Conservation (phyloP, 2,329 filamentous ascomycete species). For the Calonectria pteridis region DNA sequence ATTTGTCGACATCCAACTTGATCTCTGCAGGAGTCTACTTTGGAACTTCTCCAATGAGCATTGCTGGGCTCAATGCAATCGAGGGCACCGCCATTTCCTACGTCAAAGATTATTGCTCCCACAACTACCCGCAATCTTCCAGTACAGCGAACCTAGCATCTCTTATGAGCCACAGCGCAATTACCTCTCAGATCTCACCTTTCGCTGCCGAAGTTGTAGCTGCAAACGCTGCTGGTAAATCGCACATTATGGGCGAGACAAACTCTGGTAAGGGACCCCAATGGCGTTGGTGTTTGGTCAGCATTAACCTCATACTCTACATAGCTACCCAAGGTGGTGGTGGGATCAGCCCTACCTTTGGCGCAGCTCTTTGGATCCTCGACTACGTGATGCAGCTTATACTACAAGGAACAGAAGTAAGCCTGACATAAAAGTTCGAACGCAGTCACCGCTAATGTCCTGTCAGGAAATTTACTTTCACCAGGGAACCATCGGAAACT, state of each 20-base stretch:
- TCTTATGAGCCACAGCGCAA: conserved; percentile 57
- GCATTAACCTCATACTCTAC: neutral
- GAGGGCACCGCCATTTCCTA: conserved; percentile 53
- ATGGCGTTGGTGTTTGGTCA: too few relatives aligned
- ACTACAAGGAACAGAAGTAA: conserved; percentile 41
- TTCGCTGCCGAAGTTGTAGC: conserved; percentile 54
- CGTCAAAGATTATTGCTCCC: conserved; percentile 57
- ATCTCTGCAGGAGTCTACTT: conserved; percentile 53
- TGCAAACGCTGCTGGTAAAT: conserved; percentile 51
- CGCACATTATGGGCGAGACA: conserved; percentile 59
- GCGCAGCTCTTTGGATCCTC: conserved; percentile 56
- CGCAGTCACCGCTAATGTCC: neutral
- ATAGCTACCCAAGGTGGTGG: conserved; percentile 53
- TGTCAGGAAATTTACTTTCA: conserved; percentile 58
- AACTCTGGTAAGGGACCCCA: conserved; percentile 48
- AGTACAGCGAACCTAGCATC: conserved; percentile 50
- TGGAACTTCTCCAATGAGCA: conserved; percentile 50
- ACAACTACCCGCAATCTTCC: conserved; percentile 58
- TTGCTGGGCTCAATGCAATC: conserved; percentile 49
- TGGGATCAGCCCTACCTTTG: conserved; percentile 55
- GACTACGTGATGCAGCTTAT: conserved; percentile 54
- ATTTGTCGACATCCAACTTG: conserved; percentile 43
- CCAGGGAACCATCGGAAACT: conserved; percentile 65
- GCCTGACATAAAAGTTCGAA: neutral
- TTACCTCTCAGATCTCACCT: conserved; percentile 51